phyloP scores from a whole-genome alignment of 768 basidiomycete genomes.

The Tephrocybe sp. region DNA sequence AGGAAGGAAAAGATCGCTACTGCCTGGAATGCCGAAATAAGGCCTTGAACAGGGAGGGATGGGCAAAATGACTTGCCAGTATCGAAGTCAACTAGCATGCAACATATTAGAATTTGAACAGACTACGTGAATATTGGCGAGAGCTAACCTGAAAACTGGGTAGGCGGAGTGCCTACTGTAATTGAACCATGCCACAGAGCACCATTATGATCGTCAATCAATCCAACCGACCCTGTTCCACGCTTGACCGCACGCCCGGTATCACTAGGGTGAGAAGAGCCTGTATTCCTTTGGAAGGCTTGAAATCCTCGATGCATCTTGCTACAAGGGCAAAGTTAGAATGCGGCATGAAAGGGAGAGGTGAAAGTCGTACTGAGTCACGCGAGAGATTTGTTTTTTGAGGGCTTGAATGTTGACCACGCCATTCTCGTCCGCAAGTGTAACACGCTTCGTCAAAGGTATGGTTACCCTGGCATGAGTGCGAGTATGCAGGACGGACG shows the following conservation, averaged over 20 bases:
- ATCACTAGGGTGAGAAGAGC: constrained; percentile 34
- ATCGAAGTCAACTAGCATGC: constrained; percentile 46
- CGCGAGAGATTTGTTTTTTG: constrained; percentile 21
- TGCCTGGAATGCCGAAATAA: constrained; percentile 28
- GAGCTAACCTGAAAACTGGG: constrained; percentile 40
- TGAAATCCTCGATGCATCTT: constrained; percentile 43
- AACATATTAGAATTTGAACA: neutral
- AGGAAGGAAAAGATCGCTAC: constrained; percentile 50
- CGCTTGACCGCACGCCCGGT: constrained; percentile 22
- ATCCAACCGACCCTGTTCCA: constrained; percentile 25
- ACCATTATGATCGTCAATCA: constrained; percentile 35
- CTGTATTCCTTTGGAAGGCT: constrained; percentile 46
- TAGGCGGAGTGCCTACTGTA: constrained; percentile 47
- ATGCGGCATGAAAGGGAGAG: neutral
- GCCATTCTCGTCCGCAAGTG: constrained; percentile 22
- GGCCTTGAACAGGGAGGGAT: neutral
- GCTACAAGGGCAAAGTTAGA: constrained; percentile 23
- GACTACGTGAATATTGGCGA: neutral
- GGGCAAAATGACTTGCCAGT: constrained; percentile 32
- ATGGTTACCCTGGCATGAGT: constrained; percentile 19
- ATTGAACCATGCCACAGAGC: constrained; percentile 48
- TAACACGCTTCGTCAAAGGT: constrained; percentile 27
- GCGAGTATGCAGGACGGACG: constrained; percentile 12
- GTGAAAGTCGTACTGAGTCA: constrained; percentile 18
- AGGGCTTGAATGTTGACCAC: constrained; percentile 23